Evolutionary conservation across 2,329 filamentous ascomycete genomes (phyloP).

Genomic region (Elsinoe perseae): DNA sequence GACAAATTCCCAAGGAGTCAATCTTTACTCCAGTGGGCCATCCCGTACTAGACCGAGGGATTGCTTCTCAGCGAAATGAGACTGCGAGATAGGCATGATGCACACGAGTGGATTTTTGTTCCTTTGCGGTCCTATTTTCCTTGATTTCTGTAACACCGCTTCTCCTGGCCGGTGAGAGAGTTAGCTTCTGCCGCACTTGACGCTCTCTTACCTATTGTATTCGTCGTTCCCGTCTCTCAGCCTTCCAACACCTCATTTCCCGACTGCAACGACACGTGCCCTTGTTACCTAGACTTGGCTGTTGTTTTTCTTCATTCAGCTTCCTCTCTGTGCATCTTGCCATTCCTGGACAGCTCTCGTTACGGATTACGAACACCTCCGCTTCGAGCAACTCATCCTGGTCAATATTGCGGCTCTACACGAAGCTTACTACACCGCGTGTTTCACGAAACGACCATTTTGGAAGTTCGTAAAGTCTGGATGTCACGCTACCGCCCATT

Average conservation of each 20-base stretch:
- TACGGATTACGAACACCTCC: background rate
- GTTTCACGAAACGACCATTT: slow-evolving; percentile 8
- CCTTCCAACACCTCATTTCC: slow-evolving; percentile 13
- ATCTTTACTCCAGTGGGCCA: slow-evolving; percentile 9
- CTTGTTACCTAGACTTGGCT: slow-evolving; percentile 1
- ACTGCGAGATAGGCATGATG: slow-evolving; percentile 10
- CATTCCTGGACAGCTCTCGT: background rate
- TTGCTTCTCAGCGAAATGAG: slow-evolving; percentile 10
- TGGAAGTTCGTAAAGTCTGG: slow-evolving; percentile 2
- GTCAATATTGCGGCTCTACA: slow-evolving; percentile 3
- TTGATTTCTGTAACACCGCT: slow-evolving; percentile 13
- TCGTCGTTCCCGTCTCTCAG: background rate
- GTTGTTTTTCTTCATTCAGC: background rate
- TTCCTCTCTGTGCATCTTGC: background rate
- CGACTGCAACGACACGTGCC: background rate
- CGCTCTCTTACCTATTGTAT: background rate
- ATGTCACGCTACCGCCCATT: slow-evolving; percentile 4
- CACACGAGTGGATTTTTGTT: slow-evolving; percentile 7
- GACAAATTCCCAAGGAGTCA: slow-evolving; percentile 8
- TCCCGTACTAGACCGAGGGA: slow-evolving; percentile 11
- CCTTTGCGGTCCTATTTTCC: slow-evolving; percentile 7
- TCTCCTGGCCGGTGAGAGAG: background rate
- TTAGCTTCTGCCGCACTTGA: slow-evolving; percentile 4
- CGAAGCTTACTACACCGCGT: slow-evolving; percentile 4
- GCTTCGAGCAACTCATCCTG: background rate